phyloP scores from a whole-genome alignment of 2,329 filamentous ascomycete species.

The Pestalotiopsis sp. region DNA sequence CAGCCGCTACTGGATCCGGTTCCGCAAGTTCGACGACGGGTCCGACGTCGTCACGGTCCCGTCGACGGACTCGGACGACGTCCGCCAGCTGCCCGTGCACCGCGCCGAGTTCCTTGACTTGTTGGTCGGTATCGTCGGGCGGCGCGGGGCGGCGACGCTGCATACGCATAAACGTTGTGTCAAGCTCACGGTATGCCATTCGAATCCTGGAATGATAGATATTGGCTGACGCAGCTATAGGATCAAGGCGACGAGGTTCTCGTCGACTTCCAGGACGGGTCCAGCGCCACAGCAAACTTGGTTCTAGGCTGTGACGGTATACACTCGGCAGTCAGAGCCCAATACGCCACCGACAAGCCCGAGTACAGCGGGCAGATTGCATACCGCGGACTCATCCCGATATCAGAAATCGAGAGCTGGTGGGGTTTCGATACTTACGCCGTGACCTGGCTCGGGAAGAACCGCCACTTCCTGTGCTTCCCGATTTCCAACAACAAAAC shows the following conservation, averaged over 20 bases:
- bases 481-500: conserved; percentile 33
- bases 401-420: conserved; percentile 21
- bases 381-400: conserved; percentile 24
- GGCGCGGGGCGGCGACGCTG: conserved; percentile 21
- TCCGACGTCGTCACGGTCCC: conserved; percentile 30
- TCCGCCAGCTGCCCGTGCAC: conserved; percentile 18
- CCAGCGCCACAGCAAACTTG: conserved; percentile 22
- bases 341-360: conserved; percentile 21
- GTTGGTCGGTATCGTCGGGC: conserved; percentile 20
- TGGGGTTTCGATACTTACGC: conserved; percentile 26
- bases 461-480: conserved; percentile 36
- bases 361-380: conserved; percentile 22
- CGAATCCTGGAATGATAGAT: background rate
- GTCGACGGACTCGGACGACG: conserved; percentile 21
- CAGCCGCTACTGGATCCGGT: conserved; percentile 31
- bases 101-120: conserved; percentile 28
- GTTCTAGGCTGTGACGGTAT: conserved; percentile 33
- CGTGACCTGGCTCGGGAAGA: conserved; percentile 31
- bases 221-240: background rate
- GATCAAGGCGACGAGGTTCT: conserved; percentile 14
- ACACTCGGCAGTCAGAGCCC: conserved; percentile 27
- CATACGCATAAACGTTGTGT: conserved; percentile 26
- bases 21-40: conserved; percentile 35
- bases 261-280: conserved; percentile 27
- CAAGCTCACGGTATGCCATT: conserved; percentile 13